Evolutionary conservation across 129 eudicot genomes (phyloP), one percentile per base, ranked within the genome.

Genomic region (Arctium minus): DNA sequence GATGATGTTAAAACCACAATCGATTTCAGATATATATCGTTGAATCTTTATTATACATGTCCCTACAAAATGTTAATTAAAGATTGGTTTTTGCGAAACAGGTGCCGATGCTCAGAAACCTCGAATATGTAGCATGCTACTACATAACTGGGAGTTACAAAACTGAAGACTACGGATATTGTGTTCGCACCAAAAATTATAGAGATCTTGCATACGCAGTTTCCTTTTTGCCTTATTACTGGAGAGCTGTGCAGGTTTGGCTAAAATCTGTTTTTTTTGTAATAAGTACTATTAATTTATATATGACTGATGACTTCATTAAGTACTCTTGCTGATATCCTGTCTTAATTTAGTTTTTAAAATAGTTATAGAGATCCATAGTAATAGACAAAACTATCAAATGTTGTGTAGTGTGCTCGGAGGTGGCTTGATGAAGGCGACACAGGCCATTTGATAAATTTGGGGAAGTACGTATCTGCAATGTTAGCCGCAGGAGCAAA

Each of bases 401-500:
- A 17, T 70, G 71, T 22, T 80, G 77, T 75, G 56, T 86, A 96
- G 99, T 96, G 99, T 81, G 99, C 98, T 33, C 82, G 99, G 78
- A 86, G 99, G 85, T 96, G 98, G 98, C 92, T 92, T 22, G 99
- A 96, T 82, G 99, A 96, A 90, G 99, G 99, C 0, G 91, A 96
- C 39, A 91, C 87, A 2, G 93, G 93, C 50, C 99, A 96, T 82
- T 82, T 96, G 5, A 83, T 84, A 22, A 96, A 96, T 88, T 88
- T 96, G 48, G 98, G 98, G 6, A 96, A 96, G 71, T 96, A 96
- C 68, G 98, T 92, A 72, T 96, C 99, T 5, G 99, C 99, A 46
- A 96, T 96, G 99, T 74, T 96, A 78, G 99, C 99, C 0, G 99
- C 99, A 6, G 99, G 99, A 9, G 98, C 97, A 36, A 96, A 96